Percentiles rank a stretch among this genome's conserved stretches.
These are phyloP conservation scores for Neonothopanus nambi DNA, from an alignment of 1,284 basidiomycete genomes.

Conservation along the genomic window DNA sequence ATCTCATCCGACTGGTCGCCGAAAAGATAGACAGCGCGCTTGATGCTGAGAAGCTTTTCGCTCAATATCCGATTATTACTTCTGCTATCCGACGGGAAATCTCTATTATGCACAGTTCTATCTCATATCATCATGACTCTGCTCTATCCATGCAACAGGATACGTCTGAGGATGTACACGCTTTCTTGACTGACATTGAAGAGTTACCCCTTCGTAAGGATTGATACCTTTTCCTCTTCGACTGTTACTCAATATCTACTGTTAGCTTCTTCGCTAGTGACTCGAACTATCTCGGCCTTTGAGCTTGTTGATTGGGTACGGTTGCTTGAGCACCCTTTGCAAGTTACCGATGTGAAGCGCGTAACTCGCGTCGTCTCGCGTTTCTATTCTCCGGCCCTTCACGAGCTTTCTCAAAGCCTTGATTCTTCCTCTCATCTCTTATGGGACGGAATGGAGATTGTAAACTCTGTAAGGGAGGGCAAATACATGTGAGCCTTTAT, in stretches of 20 bases:
- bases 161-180: constrained; percentile 23
- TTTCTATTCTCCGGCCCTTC: constrained; percentile 44
- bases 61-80: constrained; percentile 37
- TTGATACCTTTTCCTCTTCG: not conserved
- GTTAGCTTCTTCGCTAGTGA: constrained; percentile 35
- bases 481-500: not conserved
- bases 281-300: constrained; percentile 41
- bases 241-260: not conserved
- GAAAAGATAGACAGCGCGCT: constrained; percentile 39
- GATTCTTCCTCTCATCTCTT: constrained; percentile 42
- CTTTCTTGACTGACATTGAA: constrained; percentile 46
- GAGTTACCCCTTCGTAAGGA: constrained; percentile 40
- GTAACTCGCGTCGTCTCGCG: constrained; percentile 38
- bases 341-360: constrained; percentile 37
- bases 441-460: constrained; percentile 37
- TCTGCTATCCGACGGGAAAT: constrained; percentile 50
- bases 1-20: constrained; percentile 35
- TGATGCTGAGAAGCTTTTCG: constrained; percentile 23
- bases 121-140: constrained; percentile 21
- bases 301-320: constrained; percentile 64
- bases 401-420: constrained; percentile 43
- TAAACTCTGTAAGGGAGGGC: constrained; percentile 20
- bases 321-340: constrained; percentile 38
- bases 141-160: not conserved
- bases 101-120: constrained; percentile 34